phyloP scores from a whole-genome alignment of 306 rosid genomes.

The Arachis stenosperma region DNA sequence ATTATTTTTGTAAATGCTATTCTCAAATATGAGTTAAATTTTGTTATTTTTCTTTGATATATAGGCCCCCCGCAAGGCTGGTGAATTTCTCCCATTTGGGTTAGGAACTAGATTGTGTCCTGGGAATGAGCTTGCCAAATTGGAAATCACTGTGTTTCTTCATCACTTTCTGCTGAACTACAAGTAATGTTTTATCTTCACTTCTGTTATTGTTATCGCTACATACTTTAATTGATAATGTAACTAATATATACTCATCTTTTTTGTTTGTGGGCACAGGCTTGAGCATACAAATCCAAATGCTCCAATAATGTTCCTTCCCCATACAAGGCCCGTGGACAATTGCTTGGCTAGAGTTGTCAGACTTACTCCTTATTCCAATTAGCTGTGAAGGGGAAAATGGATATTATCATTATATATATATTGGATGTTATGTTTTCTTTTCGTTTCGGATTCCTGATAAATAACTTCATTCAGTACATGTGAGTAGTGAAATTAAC shows the following conservation, averaged over 20 bases:
- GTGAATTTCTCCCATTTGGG: conserved; percentile 69
- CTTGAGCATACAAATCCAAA: conserved; percentile 48
- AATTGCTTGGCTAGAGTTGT: conserved; percentile 55
- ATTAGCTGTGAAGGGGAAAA: too few species aligned
- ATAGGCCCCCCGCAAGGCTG: conserved; percentile 51
- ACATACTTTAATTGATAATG: not conserved
- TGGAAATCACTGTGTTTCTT: conserved; percentile 63
- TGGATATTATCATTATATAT: too few species aligned
- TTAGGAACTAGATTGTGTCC: conserved; percentile 69
- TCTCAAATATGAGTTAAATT: not conserved
- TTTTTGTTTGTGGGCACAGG: conserved; percentile 35
- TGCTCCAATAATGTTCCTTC: conserved; percentile 44
- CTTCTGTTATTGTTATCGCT: not conserved
- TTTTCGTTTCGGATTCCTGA: too few species aligned
- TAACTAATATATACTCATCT: too few species aligned
- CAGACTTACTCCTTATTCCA: conserved; percentile 8
- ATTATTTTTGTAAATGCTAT: too few species aligned
- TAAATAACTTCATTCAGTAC: too few species aligned
- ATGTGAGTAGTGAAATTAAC: conserved; percentile 1
- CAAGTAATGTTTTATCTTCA: conserved; percentile 32
- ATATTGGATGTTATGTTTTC: too few species aligned
- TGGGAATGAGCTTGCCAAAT: conserved; percentile 29
- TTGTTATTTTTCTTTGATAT: not conserved
- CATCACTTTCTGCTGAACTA: conserved; percentile 64
- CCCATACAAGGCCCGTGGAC: conserved; percentile 58